Evolutionary conservation across 495 filamentous ascomycete species (phyloP), one percentile per base, ranked within the genome.

Genomic region (Achaetomiella virescens): DNA sequence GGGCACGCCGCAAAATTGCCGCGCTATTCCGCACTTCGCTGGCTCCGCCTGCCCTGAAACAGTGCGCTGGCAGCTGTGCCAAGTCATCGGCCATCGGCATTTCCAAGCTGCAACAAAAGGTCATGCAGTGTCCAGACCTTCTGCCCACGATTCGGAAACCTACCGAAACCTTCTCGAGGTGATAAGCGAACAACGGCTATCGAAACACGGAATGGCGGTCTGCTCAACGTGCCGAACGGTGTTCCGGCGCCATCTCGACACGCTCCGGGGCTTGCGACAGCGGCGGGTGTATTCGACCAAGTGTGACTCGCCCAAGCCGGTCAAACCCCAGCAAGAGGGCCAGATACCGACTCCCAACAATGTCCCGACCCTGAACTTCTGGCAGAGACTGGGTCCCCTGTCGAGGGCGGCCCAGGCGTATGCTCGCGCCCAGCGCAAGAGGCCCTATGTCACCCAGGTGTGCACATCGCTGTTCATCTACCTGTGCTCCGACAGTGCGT

Each of bases 381-480:
- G 81, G 73, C 74, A 74, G 59, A 65, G 79, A 10, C 73, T 82
- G 1, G 79, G 83, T 0, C 79, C 81, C 3, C 57, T 88, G 33
- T 79, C 81, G 21, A 71, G 82, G 53, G 73, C 81, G 1, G 82
- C 91, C 50, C 72, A 81, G 59, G 83, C 84, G 8, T 97, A 93
- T 63, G 83, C 79, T 12, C 78, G 85, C 25, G 78, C 79, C 14
- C 89, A 93, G 69, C 74, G 78, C 33, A 78, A 78, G 44, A 68
- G 86, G 54, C 91, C 91, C 7, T 89, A 87, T 65, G 68, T 77
- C 9, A 95, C 89, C 4, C 91, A 97, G 72, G 64, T 95, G 57
- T 73, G 74, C 57, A 90, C 82, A 59, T 81, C 87, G 41, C 69
- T 96, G 31, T 75, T 88, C 14, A 87, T 96, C 47, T 96, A 91